Conservation (phyloP, 805 yeast genomes). For the Wickerhamomyces ciferrii region DNA sequence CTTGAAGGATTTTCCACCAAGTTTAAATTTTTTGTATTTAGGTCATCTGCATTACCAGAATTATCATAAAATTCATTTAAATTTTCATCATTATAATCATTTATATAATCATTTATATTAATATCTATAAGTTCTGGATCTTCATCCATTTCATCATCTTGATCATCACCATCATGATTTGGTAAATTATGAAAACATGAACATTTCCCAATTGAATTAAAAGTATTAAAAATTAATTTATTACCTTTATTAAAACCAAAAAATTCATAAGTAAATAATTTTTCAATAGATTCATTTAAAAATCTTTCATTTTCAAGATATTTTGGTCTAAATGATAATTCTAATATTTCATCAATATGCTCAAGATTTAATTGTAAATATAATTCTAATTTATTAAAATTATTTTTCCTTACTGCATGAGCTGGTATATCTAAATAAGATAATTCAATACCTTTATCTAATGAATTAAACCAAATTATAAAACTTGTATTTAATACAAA, state of each 20-base stretch:
- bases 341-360: slow-evolving; percentile 14
- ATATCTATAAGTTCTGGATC: slow-evolving; percentile 17
- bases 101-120: slow-evolving; percentile 3
- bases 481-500: slow-evolving; percentile 32
- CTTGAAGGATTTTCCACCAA: not conserved
- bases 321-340: slow-evolving; percentile 30
- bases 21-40: not conserved
- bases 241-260: slow-evolving; percentile 37
- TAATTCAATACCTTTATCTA: slow-evolving; percentile 30
- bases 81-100: slow-evolving; percentile 5
- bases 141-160: slow-evolving; percentile 2
- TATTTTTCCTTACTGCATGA: slow-evolving; percentile 13
- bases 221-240: slow-evolving; percentile 30
- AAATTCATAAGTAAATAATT: slow-evolving; percentile 28
- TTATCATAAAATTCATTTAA: not conserved
- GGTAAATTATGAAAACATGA: slow-evolving; percentile 7
- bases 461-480: slow-evolving; percentile 32
- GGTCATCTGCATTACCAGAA: not conserved
- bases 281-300: slow-evolving; percentile 27
- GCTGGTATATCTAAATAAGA: slow-evolving; percentile 23
- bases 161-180: slow-evolving; percentile 1
- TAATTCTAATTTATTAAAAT: slow-evolving; percentile 4
- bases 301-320: slow-evolving; percentile 30
- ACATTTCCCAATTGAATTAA: slow-evolving; percentile 30
- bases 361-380: slow-evolving; percentile 9